Evolutionary conservation across 495 filamentous ascomycete genomes (phyloP).

Genomic region (Neurospora cerealis): DNA sequence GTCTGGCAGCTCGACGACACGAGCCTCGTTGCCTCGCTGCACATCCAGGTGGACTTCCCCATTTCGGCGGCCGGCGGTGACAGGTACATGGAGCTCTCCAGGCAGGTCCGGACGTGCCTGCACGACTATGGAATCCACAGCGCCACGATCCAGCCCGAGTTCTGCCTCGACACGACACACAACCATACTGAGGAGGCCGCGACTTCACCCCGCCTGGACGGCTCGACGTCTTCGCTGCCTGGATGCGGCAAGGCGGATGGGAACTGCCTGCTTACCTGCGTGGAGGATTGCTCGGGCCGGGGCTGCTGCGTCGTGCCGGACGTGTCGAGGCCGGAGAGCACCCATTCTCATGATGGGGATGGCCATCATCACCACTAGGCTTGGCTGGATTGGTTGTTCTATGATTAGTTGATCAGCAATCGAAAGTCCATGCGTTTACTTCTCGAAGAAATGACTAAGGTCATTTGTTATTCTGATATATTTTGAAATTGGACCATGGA

Average conservation of each 20-base stretch:
- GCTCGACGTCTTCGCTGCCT: constrained; percentile 10
- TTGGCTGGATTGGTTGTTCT: not conserved
- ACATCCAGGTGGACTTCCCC: constrained; percentile 73
- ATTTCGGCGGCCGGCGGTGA: constrained; percentile 61
- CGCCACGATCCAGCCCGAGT: constrained; percentile 97
- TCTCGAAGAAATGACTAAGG: not conserved
- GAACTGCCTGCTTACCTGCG: constrained; percentile 76
- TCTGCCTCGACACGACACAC: constrained; percentile 50
- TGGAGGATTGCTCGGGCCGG: constrained; percentile 63
- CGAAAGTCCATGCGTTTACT: not conserved
- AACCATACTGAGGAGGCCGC: constrained; percentile 24
- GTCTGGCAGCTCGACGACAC: constrained; percentile 96
- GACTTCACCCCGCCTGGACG: constrained; percentile 18
- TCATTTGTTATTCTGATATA: not conserved
- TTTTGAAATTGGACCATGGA: not conserved
- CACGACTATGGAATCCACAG: constrained; percentile 95
- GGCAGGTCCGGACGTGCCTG: constrained; percentile 68
- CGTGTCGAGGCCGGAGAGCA: constrained; percentile 17
- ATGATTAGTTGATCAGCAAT: not conserved
- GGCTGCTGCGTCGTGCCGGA: constrained; percentile 54
- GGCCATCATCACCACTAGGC: constrained; percentile 4
- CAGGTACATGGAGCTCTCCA: constrained; percentile 82
- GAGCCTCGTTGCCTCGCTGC: constrained; percentile 82
- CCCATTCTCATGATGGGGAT: constrained; percentile 8
- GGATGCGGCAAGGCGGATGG: constrained; percentile 44